phyloP scores from a whole-genome alignment of 2,329 filamentous ascomycete genomes.

The Paecilomyces niveus region DNA sequence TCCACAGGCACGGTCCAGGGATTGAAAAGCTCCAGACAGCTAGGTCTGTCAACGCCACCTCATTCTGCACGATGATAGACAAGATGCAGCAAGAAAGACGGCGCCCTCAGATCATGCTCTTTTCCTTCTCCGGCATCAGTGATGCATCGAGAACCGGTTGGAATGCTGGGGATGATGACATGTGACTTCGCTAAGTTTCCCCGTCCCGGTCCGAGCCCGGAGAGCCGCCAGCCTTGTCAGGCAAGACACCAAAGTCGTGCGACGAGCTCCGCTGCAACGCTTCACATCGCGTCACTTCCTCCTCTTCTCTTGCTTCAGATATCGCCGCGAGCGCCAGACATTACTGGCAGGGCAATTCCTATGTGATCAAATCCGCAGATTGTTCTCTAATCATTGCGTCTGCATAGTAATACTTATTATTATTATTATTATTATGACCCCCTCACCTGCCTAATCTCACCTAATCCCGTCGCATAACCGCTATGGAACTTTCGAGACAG shows the following conservation, averaged over 20 bases:
- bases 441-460: slow-evolving; percentile 10
- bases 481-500: slow-evolving; percentile 71
- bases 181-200: slow-evolving; percentile 1
- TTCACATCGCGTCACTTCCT: slow-evolving; percentile 10
- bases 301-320: slow-evolving; percentile 5
- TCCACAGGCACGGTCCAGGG: slow-evolving; percentile 4
- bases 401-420: slow-evolving; percentile 21
- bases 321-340: not conserved
- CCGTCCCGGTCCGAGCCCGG: not conserved
- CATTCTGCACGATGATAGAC: not conserved
- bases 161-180: not conserved
- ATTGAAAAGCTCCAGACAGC: not conserved
- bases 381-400: slow-evolving; percentile 10
- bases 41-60: not conserved
- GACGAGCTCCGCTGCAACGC: slow-evolving; percentile 8
- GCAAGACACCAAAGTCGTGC: not conserved
- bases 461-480: slow-evolving; percentile 18
- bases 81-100: not conserved
- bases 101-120: not conserved
- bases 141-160: not conserved
- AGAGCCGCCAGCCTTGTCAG: slow-evolving; percentile 18
- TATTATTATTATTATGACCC: slow-evolving; percentile 28
- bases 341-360: not conserved
- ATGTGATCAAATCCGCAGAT: not conserved
- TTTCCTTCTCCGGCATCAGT: not conserved